A percentile compares a stretch with the other conserved stretches of the same genome.
phyloP scores from a whole-genome alignment of 2,329 filamentous ascomycete species.

The Colletotrichum paranaense region DNA sequence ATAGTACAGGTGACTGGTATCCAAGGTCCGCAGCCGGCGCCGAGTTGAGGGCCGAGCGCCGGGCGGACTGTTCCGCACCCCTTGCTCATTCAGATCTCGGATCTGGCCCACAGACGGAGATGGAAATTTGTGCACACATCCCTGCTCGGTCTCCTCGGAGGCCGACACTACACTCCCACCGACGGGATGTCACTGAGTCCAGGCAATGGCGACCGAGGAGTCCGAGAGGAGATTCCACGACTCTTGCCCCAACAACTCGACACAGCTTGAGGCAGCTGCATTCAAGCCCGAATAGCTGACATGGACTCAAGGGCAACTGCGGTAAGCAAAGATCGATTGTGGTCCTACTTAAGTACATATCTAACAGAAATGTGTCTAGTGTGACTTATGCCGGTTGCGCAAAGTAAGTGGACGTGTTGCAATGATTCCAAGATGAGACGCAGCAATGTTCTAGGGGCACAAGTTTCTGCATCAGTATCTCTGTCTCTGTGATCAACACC shows the following conservation, averaged over 20 bases:
- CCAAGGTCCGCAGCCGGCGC: neutral
- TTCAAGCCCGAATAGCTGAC: neutral
- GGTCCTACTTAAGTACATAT: neutral
- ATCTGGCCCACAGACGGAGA: neutral
- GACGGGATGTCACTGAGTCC: neutral
- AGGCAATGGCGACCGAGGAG: neutral
- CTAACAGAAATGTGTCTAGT: neutral
- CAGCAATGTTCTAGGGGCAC: neutral
- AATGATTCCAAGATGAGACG: no score
- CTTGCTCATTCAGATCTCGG: neutral
- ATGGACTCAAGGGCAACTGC: slow-evolving; percentile 18
- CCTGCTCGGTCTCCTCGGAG: slow-evolving; percentile 18
- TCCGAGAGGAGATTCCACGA: neutral
- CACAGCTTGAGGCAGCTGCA: neutral
- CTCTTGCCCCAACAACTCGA: neutral
- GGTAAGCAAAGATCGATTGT: neutral
- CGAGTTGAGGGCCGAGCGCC: neutral
- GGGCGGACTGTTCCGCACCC: neutral
- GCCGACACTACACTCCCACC: neutral
- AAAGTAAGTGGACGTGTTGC: neutral
- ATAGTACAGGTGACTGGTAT: no score
- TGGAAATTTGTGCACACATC: slow-evolving; percentile 4
- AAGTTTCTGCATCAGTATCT: neutral
- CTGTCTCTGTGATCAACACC: neutral
- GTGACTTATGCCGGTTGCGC: slow-evolving; percentile 7